Evolutionary conservation across 352 stramenopile genomes (phyloP), one percentile per base, ranked within the genome.

Genomic region (Aphanomyces cochlioides): DNA sequence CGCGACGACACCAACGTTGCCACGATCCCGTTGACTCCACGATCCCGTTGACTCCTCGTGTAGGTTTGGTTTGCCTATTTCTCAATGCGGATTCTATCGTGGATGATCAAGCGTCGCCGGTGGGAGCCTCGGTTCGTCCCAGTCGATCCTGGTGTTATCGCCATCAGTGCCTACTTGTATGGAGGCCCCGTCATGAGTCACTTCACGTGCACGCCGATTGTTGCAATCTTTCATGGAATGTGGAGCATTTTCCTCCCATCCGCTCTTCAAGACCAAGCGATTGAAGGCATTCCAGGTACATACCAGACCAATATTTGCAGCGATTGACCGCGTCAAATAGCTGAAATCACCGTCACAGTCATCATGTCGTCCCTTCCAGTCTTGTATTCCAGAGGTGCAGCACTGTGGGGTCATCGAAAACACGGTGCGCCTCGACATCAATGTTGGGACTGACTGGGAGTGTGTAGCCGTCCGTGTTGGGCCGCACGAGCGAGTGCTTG

Each of bases 31-130:
- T 48, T 48, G 43, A n/a, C 15, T 8, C 15, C 43, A 15, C 43
- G 8, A 15, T 15, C 8, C 8, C 8, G n/a, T n/a, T n/a, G n/a
- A n/a, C n/a, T n/a, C n/a, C n/a, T 48, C 43, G 8, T 13, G 10
- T 61, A 70, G 64, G 28, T 70, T 5, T 70, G 64, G 64, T 70
- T 70, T 70, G 48, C 64, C 1, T 70, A 70, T 37, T 47, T 50
- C 19, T 21, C 54, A 1, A 36, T 70, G 38, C 39, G 48, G 13
- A 17, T 60, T 19, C 4, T 40, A 8, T 41, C 38, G 2, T 7
- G 45, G 4, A 4, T 36, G 6, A 17, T 70, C 15, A 64, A 70
- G 19, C 37, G n/a, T 17, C 50, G 34, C 17, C 37, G 48, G 39
- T 8, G 39, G 7, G 64, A 64, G n/a, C 54, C 50, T 34, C 19